phyloP scores from a whole-genome alignment of 768 basidiomycete species.

The Boletus rufocinnamomeus region DNA sequence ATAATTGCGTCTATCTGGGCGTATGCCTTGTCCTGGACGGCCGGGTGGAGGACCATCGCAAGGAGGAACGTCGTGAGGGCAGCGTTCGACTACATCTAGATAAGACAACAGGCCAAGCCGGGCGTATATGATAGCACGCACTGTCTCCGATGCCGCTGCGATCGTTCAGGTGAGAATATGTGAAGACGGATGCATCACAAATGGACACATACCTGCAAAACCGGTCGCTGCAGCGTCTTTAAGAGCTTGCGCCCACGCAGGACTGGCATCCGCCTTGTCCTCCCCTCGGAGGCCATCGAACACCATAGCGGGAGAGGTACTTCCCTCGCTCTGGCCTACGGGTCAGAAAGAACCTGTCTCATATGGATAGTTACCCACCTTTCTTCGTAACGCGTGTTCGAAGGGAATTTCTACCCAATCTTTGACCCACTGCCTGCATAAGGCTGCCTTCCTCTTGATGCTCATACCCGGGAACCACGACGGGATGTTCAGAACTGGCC shows the following conservation, averaged over 20 bases:
- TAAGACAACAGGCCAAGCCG: background rate
- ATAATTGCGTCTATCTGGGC: slow-evolving; percentile 21
- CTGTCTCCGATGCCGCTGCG: slow-evolving; percentile 19
- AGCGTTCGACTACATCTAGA: slow-evolving; percentile 12
- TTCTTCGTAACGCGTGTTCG: slow-evolving; percentile 26
- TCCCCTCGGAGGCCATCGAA: slow-evolving; percentile 15
- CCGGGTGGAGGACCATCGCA: slow-evolving; percentile 21
- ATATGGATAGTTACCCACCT: slow-evolving; percentile 21
- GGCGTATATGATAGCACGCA: background rate
- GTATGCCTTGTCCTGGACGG: slow-evolving; percentile 20
- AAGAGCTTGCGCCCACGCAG: slow-evolving; percentile 5
- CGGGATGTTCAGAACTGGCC: slow-evolving; percentile 18
- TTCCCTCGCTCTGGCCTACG: slow-evolving; percentile 10
- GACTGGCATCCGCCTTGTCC: background rate
- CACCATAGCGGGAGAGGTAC: slow-evolving; percentile 17
- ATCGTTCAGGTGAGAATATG: background rate
- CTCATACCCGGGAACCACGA: slow-evolving; percentile 24
- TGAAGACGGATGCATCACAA: background rate
- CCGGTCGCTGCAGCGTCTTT: slow-evolving; percentile 21
- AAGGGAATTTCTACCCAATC: slow-evolving; percentile 30
- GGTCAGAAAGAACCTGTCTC: background rate
- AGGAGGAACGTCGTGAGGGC: slow-evolving; percentile 13
- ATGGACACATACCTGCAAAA: slow-evolving; percentile 10
- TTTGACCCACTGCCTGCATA: slow-evolving; percentile 5
- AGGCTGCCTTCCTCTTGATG: slow-evolving; percentile 15